Conservation (phyloP, 2,329 filamentous ascomycete genomes). For the Sclerotinia minor region DNA sequence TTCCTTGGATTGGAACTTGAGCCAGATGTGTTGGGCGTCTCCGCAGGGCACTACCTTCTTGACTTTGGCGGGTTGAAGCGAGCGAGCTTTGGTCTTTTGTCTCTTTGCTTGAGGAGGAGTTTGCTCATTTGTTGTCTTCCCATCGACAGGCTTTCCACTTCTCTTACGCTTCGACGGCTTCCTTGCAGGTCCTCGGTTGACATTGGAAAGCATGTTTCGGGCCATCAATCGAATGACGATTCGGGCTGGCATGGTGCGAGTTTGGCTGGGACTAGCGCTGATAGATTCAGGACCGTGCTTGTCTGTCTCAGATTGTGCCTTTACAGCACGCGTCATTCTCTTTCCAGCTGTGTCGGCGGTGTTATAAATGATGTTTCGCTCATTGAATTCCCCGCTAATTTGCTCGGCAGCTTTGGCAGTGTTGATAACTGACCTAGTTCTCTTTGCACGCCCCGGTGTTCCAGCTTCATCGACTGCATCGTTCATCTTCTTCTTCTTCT, state of each 20-base stretch:
- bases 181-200: not conserved
- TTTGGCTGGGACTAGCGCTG: not conserved
- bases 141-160: not conserved
- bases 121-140: not conserved
- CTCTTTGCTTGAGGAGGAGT: not conserved
- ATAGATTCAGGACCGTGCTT: not conserved
- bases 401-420: not conserved
- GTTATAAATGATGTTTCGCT: not conserved
- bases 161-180: not conserved
- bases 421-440: not conserved
- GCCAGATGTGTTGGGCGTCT: not conserved
- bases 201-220: not conserved
- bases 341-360: not conserved
- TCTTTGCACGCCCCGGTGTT: not conserved
- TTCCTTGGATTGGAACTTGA: not conserved
- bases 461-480: not conserved
- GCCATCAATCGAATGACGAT: not conserved
- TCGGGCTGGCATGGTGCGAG: not conserved
- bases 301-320: not conserved
- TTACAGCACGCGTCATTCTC: not conserved
- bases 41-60: not conserved
- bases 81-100: too few species aligned
- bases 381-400: not conserved
- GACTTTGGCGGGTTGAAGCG: too few species aligned
- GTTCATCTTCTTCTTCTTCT: not conserved